Base-by-base conservation (phyloP, 2,329 filamentous ascomycete genomes). In the Ilyonectria robusta region DNA sequence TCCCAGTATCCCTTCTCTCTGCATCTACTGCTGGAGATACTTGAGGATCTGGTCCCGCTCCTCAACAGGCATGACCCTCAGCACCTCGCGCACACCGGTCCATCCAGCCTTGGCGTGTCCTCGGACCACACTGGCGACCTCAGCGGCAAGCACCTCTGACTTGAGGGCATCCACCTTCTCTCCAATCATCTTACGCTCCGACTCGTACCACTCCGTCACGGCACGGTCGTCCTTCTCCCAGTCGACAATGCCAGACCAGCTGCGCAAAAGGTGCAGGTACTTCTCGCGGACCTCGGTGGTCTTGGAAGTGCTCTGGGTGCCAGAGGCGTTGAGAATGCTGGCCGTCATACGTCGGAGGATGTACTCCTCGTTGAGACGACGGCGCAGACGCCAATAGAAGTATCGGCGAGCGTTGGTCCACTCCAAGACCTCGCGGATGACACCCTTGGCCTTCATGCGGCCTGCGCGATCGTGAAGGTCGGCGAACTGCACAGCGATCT, bases 331-430 rank as follows among this genome's bases (percentile, higher is more conserved):
- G 67, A 82, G 74, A 63, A 80, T 77, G 58, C 81, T 81, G 53
- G 84, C 78, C 6, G 85, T 86, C 89, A 99, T 94, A 83, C 94
- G 94, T 85, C 95, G 96, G 81, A 99, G 88, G 76, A 99, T 94
- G 82, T 97, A 94, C 85, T 99, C 96, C 85, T 99, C 96, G 83
- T 97, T 98, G 79, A 99, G 88, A 84, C 96, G 91, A 80, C 96
- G 93, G 82, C 97, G 95, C 70, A 98, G 92, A 83, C 96, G 95
- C 96, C 97, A 99, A 92, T 98, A 99, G 88, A 99, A 98, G 93
- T 96, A 98, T 79, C 95, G 92, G 72, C 96, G 92, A 10, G 95
- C 92, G 76, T 97, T 93, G 80, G 89, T 87, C 96, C 95, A 98
- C 77, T 92, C 89, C 46, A 99, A 88, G 13, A 91, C 85, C 76